Evolutionary conservation across 768 basidiomycete genomes (phyloP).

Genomic region (Russula compacta): DNA sequence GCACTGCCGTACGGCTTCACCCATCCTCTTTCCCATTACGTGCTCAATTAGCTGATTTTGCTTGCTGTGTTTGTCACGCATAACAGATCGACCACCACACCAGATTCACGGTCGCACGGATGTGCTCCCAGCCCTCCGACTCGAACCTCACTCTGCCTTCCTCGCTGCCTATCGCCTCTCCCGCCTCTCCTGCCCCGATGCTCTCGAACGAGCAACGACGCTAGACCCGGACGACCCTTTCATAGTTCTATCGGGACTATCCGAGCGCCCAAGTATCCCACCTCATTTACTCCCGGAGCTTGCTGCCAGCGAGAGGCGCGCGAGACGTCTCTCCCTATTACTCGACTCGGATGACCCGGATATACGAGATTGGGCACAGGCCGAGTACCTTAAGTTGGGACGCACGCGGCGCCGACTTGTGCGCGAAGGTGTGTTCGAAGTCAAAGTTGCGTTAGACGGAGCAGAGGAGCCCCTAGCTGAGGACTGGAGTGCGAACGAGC

Average conservation of each 20-base stretch:
- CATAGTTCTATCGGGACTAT: not conserved
- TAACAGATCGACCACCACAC: slow-evolving; percentile 12
- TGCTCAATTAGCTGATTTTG: not conserved
- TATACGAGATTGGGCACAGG: slow-evolving; percentile 19
- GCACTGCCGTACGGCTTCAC: slow-evolving; percentile 4
- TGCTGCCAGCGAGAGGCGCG: slow-evolving; percentile 9
- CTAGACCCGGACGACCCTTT: slow-evolving; percentile 7
- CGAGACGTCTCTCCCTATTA: slow-evolving; percentile 15
- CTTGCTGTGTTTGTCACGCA: no score
- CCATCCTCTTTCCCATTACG: not conserved
- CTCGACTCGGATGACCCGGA: slow-evolving; percentile 19
- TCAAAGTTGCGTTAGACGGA: slow-evolving; percentile 8
- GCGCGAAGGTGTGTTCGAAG: slow-evolving; percentile 18
- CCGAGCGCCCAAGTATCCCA: slow-evolving; percentile 7
- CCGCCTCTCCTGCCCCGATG: slow-evolving; percentile 13
- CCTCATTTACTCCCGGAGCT: slow-evolving; percentile 14
- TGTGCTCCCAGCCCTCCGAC: slow-evolving; percentile 20
- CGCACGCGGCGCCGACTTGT: slow-evolving; percentile 14
- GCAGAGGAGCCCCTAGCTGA: slow-evolving; percentile 1
- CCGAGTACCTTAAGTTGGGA: slow-evolving; percentile 20
- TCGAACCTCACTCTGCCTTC: slow-evolving; percentile 20
- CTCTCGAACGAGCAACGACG: slow-evolving; percentile 5
- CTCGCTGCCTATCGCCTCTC: slow-evolving; percentile 19
- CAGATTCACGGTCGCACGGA: slow-evolving; percentile 20
- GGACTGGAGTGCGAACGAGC: slow-evolving; percentile 12